Base-by-base conservation (phyloP, 1,139 yeast genomes). In the Geotrichum candidum region DNA sequence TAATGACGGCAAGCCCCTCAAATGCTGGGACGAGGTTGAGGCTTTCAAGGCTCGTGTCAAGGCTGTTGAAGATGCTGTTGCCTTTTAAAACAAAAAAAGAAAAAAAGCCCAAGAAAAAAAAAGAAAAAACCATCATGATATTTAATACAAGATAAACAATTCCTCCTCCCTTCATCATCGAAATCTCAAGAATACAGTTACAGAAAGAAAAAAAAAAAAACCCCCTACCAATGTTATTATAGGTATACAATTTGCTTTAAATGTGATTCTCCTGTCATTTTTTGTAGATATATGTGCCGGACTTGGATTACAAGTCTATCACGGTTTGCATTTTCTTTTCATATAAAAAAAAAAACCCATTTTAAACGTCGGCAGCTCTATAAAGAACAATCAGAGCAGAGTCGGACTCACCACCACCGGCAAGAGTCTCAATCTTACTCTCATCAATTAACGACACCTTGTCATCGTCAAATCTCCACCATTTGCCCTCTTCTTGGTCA, bases 371-470 rank as follows among this genome's bases (percentile, higher is more conserved):
- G 68, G 86, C 83, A 3, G 90, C 96, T 72, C 87, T 87, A 79
- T 94, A 94, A 61, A 94, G 76, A 67, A 92, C 81, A 65, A 95
- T 86, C 75, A 94, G 83, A 1, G 99, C 99, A 70, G 96, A 86
- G 75, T 94, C 99, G 69, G 96, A 86, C 77, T 95, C 99, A 65
- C 99, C 97, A 59, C 99, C 99, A 56, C 99, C 99, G 9, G 97
- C 89, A 66, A 95, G 81, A 61, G 83, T 77, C 72, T 90, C 97
- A 65, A 94, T 84, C 72, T 84, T 90, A 60, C 90, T 95, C 71
- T 84, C 88, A 64, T 81, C 83, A 18, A 92, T 91, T 51, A 81
- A 77, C 10, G 85, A 78, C n/a, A 95, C 96, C 73, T 88, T 87
- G 75, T 92, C 96, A 74, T 94, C 99, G 73, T 94, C 91, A 76